A percentile compares a stretch with the other conserved stretches of the same genome.
Conservation (phyloP, 2,329 filamentous ascomycete species). For the Diaporthe humulicola region DNA sequence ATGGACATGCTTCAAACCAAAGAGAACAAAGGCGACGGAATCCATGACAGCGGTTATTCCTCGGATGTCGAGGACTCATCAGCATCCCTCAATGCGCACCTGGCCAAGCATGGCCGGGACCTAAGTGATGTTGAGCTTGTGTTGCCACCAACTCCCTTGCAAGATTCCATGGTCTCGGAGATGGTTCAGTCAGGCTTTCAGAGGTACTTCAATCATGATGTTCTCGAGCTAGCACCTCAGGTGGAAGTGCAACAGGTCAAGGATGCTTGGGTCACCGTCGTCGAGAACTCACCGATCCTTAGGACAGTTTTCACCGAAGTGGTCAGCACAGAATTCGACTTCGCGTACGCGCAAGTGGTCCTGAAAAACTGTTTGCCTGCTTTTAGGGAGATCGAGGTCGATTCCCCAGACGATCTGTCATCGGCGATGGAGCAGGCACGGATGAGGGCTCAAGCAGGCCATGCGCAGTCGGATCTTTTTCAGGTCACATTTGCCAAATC, state of each 20-base stretch:
- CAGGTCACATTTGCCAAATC: conserved; percentile 60
- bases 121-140: conserved; percentile 66
- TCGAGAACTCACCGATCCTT: conserved; percentile 76
- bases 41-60: conserved; percentile 33
- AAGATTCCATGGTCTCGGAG: conserved; percentile 87
- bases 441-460: conserved; percentile 50
- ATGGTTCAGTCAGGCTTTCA: conserved; percentile 82
- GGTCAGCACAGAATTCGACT: conserved; percentile 68
- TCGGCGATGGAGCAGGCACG: conserved; percentile 54
- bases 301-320: conserved; percentile 80
- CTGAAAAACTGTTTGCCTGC: conserved; percentile 43
- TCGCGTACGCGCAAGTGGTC: conserved; percentile 65
- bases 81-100: conserved; percentile 53
- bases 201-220: conserved; percentile 88
- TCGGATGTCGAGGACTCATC: conserved; percentile 45
- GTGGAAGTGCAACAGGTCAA: conserved; percentile 70
- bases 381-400: conserved; percentile 45
- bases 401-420: conserved; percentile 50
- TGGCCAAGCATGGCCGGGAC: conserved; percentile 50
- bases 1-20: conserved; percentile 46
- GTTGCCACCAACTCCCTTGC: conserved; percentile 83
- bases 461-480: conserved; percentile 58
- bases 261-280: conserved; percentile 72
- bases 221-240: conserved; percentile 70
- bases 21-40: neutral